Base-by-base conservation (phyloP, 257 asterid genomes). In the Capsicum chinense region DNA sequence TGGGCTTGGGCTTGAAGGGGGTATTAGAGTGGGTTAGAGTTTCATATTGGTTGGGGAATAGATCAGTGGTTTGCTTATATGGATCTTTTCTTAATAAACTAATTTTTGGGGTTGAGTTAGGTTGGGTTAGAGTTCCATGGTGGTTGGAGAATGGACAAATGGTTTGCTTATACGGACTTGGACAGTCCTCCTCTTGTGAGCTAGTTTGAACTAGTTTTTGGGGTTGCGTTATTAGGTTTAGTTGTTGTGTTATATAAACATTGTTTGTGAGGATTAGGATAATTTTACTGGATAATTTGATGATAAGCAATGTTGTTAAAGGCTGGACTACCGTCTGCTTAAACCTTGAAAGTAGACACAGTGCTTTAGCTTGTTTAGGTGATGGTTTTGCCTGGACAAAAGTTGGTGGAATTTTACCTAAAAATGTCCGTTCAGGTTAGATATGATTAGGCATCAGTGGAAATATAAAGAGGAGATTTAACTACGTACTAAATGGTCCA, bases 331-430 rank as follows among this genome's bases (percentile, higher is more conserved):
- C 7, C 5, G 0, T 5, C 9, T 69, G 79, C 79, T 2, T 69
- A 39, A 37, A 39, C 78, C 19, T 17, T 48, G 60, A 74, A 74
- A 21, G 60, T 12, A 48, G 39, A 12, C 5, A 10, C 60, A 52
- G n/a, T 68, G 44, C 37, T 73, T 19, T 11, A 19, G 7, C 60
- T 73, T 73, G 59, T 47, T 48, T 48, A 73, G 56, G 80, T 73
- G 80, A 73, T 73, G 42, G 3, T 73, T 48, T 73, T 73, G 42
- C n/a, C n/a, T 19, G 60, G 56, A 73, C 42, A 48, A 11, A 44
- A 54, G 16, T 12, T 73, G 59, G 44, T 73, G 42, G 58, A 47
- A n/a, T 71, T 71, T 37, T n/a, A n/a, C 79, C 79, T 71, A n/a
- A 11, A 11, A 71, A 71, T 11, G 5, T 50, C 39, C 37, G 44